Evolutionary conservation across 345 rosid species (phyloP), one percentile per base, ranked within the genome.

Genomic region (Heritiera fomes): DNA sequence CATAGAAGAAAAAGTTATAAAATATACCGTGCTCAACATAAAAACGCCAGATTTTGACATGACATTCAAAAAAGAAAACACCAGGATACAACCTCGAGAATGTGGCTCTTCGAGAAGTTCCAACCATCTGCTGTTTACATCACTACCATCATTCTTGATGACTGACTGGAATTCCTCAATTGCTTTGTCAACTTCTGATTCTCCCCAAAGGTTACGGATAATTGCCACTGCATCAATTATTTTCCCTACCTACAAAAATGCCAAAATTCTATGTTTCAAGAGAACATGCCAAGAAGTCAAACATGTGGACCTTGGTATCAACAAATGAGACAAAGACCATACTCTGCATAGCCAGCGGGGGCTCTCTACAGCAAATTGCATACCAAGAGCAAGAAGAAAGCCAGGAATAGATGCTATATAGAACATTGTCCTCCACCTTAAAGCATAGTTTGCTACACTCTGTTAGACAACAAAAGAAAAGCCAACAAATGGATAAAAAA

Each of bases 301-400:
- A 75, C 49, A 41, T 20, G 11, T 52, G 52, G 38, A 81, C 17
- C 59, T 34, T 38, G 61, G 14, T 53, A 73, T 64, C 76, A 61
- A 41, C 60, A 58, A 34, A 63, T 32, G 46, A 80, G 73, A 63
- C 34, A 47, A 30, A 53, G 14, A 15, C 38, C 87, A 77, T 91
- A 91, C 97, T 84, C 89, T 91, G 81, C 90, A 93, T 41, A 93
- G 87, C 97, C 95, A 93, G 75, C 94, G 91, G 13, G 97, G 97
- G 80, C 97, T 93, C 23, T 93, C 97, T 34, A 87, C 97, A 32
- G 97, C 84, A 84, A 90, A 91, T 75, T 93, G 95, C 94, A 93
- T 90, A 34, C 95, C 95, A 56, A 91, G 18, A 12, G 88, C 79
- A 68, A 93, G 83, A 77, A 87, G 56, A 79, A 91, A 77, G 78